These are phyloP conservation scores for Herpotrichia juniperi DNA, from an alignment of 2,329 filamentous ascomycete species.

Conservation along the genomic window DNA sequence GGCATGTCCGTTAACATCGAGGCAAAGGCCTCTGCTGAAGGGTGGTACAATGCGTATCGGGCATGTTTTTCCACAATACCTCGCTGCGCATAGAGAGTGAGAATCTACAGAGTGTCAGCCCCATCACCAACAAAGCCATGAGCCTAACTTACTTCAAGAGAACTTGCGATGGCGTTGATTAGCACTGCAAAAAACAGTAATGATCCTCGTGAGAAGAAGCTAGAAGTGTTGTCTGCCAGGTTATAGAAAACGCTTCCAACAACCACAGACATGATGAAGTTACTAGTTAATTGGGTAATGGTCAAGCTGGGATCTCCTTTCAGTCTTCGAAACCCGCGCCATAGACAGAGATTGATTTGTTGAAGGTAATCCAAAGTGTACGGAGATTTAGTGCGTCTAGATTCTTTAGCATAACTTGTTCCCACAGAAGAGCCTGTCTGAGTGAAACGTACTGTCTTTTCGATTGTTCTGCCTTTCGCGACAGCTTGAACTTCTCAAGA, in stretches of 20 bases:
- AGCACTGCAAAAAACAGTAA: conserved; percentile 70
- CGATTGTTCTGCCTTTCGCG: conserved; percentile 59
- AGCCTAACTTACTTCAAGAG: conserved; percentile 64
- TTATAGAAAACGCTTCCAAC: conserved; percentile 61
- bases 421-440: conserved; percentile 75
- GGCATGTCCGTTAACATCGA: conserved; percentile 86
- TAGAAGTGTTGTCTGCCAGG: conserved; percentile 55
- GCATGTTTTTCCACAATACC: conserved; percentile 90
- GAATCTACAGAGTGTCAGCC: conserved; percentile 65
- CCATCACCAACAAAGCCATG: conserved; percentile 39
- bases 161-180: conserved; percentile 78
- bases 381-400: conserved; percentile 63
- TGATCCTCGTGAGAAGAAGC: conserved; percentile 62
- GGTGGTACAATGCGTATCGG: conserved; percentile 86
- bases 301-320: conserved; percentile 25
- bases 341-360: conserved; percentile 40
- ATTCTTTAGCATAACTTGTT: conserved; percentile 77
- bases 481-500: conserved; percentile 42
- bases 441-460: conserved; percentile 49
- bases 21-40: conserved; percentile 80
- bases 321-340: conserved; percentile 40
- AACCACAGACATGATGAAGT: neutral
- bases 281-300: neutral
- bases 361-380: conserved; percentile 62
- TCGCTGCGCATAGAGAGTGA: conserved; percentile 74